A percentile compares a stretch with the other conserved stretches of the same genome.
Conservation (phyloP, 225 moss, liverwort and hornwort species). For the Thuidium tamariscinum region DNA sequence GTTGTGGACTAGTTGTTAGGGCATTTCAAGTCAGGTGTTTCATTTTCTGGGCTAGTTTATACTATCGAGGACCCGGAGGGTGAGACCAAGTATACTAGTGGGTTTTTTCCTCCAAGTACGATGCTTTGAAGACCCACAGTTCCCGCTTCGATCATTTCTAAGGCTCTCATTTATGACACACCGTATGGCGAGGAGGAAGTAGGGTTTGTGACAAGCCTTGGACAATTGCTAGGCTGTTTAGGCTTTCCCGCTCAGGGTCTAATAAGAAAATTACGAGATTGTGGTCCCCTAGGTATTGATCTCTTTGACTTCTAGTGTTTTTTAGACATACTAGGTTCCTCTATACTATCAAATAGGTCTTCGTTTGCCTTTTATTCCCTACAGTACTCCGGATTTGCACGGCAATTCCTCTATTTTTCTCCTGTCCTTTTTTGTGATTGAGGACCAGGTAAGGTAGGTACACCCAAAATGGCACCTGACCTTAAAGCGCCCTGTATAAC, state of each 20-base stretch:
- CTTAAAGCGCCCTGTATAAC: no score
- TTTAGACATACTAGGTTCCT: neutral
- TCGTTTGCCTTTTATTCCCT: neutral
- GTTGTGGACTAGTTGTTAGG: neutral
- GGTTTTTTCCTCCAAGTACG: neutral
- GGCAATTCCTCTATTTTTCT: neutral
- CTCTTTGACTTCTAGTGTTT: neutral
- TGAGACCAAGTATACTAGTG: neutral
- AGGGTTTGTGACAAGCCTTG: neutral
- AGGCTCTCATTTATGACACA: neutral
- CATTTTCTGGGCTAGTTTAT: neutral
- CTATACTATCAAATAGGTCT: neutral
- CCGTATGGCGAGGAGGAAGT: neutral
- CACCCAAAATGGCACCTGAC: no score
- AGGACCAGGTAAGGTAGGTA: neutral
- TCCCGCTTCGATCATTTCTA: neutral
- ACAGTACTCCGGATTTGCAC: neutral
- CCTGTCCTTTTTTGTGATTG: neutral
- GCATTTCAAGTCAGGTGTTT: neutral
- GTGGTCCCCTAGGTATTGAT: neutral
- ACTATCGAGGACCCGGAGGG: neutral
- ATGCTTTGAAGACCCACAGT: neutral
- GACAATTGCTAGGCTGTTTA: neutral
- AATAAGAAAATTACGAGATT: neutral
- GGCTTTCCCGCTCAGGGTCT: neutral